These are phyloP conservation scores for Blastosporella zonata DNA, from an alignment of 1,284 basidiomycete species.

Conservation along the genomic window DNA sequence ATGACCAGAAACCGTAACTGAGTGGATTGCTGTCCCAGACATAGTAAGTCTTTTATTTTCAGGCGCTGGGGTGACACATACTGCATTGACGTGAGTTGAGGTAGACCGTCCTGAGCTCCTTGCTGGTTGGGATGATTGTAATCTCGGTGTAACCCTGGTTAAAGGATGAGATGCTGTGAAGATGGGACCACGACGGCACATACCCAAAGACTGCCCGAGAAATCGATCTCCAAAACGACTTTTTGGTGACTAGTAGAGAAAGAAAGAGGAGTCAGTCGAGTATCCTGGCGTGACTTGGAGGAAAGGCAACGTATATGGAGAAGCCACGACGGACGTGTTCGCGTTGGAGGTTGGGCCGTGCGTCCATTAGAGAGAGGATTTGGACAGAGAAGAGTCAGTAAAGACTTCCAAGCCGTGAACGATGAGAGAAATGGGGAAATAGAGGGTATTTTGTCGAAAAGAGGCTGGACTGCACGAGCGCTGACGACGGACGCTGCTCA, in stretches of 20 bases:
- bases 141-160: constrained; percentile 88
- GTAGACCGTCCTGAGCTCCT: constrained; percentile 76
- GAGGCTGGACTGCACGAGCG: constrained; percentile 3
- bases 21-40: constrained; percentile 61
- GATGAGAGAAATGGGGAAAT: constrained; percentile 11
- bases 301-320: constrained; percentile 72
- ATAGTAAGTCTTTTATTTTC: constrained; percentile 16
- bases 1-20: constrained; percentile 67
- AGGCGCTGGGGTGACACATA: constrained; percentile 37
- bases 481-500: constrained; percentile 16
- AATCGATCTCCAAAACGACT: constrained; percentile 87
- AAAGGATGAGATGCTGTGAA: constrained; percentile 21
- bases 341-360: constrained; percentile 57
- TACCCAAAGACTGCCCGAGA: constrained; percentile 78
- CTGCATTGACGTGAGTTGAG: constrained; percentile 85
- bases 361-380: constrained; percentile 36
- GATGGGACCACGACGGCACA: constrained; percentile 23
- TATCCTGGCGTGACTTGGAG: constrained; percentile 24
- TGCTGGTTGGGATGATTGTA: constrained; percentile 75
- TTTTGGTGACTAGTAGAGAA: constrained; percentile 89
- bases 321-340: constrained; percentile 77
- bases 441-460: constrained; percentile 10
- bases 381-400: constrained; percentile 22
- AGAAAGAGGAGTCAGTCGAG: constrained; percentile 45
- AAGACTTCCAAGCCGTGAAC: constrained; percentile 24